These are phyloP conservation scores for Mucor piriformis DNA, from an alignment of 371 early-diverging fungal species.

Conservation along the genomic window DNA sequence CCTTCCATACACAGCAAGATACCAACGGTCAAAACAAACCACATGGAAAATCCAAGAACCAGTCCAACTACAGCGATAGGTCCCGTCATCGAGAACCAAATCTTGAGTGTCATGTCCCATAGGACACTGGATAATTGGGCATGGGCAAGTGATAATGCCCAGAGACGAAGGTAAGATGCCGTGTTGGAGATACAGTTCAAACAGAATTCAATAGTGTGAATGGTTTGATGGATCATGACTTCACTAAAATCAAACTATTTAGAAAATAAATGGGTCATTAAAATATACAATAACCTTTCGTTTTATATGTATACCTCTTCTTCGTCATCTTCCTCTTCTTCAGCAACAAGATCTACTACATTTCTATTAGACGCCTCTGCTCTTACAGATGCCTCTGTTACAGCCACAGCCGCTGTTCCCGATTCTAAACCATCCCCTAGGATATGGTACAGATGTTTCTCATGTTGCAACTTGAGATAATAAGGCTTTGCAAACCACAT, in stretches of 20 bases:
- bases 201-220: slow-evolving; percentile 99
- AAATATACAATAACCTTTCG: background rate
- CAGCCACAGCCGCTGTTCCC: background rate
- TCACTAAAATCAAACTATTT: slow-evolving; percentile 87
- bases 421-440: slow-evolving; percentile 53
- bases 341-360: background rate
- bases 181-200: slow-evolving; percentile 98
- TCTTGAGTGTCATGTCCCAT: slow-evolving; percentile 92
- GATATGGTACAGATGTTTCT: slow-evolving; percentile 73
- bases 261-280: no score
- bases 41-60: slow-evolving; percentile 73
- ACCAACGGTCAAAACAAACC: slow-evolving; percentile 82
- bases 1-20: slow-evolving; percentile 98
- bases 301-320: slow-evolving; percentile 3
- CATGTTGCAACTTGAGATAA: slow-evolving; percentile 78
- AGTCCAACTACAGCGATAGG: slow-evolving; percentile 64
- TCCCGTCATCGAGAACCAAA: slow-evolving; percentile 60
- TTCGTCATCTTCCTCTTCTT: slow-evolving; percentile 6
- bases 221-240: slow-evolving; percentile 93
- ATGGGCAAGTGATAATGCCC: slow-evolving; percentile 99
- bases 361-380: background rate
- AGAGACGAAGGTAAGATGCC: slow-evolving; percentile 98
- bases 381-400: background rate
- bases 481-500: slow-evolving; percentile 97
- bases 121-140: slow-evolving; percentile 98